Conservation (phyloP, 2,329 filamentous ascomycete genomes). For the Polychaeton citri region DNA sequence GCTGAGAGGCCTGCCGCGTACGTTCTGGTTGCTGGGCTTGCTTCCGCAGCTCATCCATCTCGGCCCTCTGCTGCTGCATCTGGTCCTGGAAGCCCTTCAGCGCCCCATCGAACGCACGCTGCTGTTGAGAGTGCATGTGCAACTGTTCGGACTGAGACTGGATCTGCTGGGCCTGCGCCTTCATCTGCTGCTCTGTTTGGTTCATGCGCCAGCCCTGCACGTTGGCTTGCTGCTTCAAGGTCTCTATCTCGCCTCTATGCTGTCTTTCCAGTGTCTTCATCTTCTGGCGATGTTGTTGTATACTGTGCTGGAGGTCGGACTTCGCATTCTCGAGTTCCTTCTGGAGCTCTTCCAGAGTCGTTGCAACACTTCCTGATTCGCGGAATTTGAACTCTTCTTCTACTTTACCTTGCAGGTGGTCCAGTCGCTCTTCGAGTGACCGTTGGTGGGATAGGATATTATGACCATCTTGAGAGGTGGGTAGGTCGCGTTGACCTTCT, state of each 20-base stretch:
- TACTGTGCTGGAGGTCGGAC: not conserved
- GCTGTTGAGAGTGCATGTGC: not conserved
- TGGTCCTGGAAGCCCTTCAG: not conserved
- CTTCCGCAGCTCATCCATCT: not conserved
- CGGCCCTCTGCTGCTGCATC: not conserved
- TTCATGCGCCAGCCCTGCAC: not conserved
- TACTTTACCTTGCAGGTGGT: not conserved
- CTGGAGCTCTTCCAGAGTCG: not conserved
- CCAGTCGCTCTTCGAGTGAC: not conserved
- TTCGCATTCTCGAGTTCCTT: not conserved
- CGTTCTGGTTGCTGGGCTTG: not conserved
- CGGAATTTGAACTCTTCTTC: not conserved
- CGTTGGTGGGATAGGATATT: not conserved
- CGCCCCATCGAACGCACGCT: not conserved
- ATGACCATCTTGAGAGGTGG: no score
- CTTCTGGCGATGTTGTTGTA: not conserved
- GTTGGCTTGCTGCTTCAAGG: not conserved
- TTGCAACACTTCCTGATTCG: not conserved
- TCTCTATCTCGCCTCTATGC: not conserved
- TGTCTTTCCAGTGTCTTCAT: not conserved
- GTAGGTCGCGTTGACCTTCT: not conserved
- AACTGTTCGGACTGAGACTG: not conserved
- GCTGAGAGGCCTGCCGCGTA: not conserved
- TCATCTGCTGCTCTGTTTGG: not conserved
- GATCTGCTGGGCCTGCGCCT: not conserved